Conservation (phyloP, 2,329 filamentous ascomycete species). For the Zopfia rhizophila region DNA sequence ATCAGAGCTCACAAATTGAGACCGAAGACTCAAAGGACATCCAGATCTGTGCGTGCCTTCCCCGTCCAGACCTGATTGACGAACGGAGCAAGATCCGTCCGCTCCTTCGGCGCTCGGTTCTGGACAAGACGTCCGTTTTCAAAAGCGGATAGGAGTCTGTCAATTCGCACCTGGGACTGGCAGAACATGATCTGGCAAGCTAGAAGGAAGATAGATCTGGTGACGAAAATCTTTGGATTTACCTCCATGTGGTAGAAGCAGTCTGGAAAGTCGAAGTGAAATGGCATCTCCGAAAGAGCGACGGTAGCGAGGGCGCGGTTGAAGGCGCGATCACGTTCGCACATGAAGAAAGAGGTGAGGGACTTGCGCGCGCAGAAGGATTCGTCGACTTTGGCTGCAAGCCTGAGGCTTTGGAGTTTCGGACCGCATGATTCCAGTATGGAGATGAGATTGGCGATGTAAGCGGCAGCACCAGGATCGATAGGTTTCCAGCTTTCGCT, state of each 20-base stretch:
- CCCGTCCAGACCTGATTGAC: too few species aligned
- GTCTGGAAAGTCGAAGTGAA: constrained; percentile 42
- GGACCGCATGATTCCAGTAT: constrained; percentile 24
- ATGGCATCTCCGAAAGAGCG: constrained; percentile 14
- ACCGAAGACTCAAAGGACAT: too few species aligned
- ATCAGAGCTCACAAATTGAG: too few species aligned
- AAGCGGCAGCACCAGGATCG: constrained; percentile 31
- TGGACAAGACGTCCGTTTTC: constrained; percentile 21
- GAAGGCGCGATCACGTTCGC: constrained; percentile 31
- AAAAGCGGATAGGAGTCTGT: constrained; percentile 29
- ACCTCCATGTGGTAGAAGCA: constrained; percentile 36
- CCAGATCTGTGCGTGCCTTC: too few species aligned
- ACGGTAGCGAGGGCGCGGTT: constrained; percentile 27
- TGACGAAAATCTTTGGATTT: constrained; percentile 21
- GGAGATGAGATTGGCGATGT: constrained; percentile 21
- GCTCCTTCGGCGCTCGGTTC: constrained; percentile 9
- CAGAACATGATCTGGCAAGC: constrained; percentile 43
- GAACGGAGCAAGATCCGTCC: constrained; percentile 13
- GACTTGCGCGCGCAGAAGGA: constrained; percentile 29
- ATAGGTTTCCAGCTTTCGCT: constrained; percentile 28
- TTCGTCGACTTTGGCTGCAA: constrained; percentile 15
- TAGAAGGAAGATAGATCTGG: constrained; percentile 33
- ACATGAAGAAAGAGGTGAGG: constrained; percentile 37
- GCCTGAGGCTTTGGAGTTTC: constrained; percentile 17
- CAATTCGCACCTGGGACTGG: constrained; percentile 38